Percentiles rank a stretch among this genome's conserved stretches.
Evolutionary conservation across 345 rosid species (phyloP).

Genomic region (Noccaea caerulescens): DNA sequence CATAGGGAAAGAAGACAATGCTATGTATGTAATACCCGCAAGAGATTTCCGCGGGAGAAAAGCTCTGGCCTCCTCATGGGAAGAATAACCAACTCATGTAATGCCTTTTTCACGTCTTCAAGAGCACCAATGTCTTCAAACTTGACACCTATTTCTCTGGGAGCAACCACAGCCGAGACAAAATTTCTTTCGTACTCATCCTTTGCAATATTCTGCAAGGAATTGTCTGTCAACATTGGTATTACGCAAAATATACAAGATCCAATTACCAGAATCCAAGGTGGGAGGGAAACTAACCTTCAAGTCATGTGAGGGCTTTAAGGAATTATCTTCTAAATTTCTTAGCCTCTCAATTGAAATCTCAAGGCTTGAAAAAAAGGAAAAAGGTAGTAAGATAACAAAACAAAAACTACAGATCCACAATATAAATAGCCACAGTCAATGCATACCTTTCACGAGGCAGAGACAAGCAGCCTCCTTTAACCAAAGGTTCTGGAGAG

Average conservation of each 20-base stretch:
- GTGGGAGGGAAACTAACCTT: constrained; percentile 54
- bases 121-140: constrained; percentile 96
- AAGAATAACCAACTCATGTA: constrained; percentile 96
- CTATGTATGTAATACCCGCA: constrained; percentile 62
- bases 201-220: constrained; percentile 74
- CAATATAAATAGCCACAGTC: constrained; percentile 23
- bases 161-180: constrained; percentile 87
- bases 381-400: constrained; percentile 33
- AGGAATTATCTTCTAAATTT: constrained; percentile 64
- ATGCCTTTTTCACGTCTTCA: constrained; percentile 87
- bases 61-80: constrained; percentile 98
- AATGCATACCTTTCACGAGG: constrained; percentile 74
- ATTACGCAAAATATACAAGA: constrained; percentile 25
- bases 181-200: constrained; percentile 87
- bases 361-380: constrained; percentile 69
- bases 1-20: background rate
- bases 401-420: constrained; percentile 24
- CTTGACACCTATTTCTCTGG: constrained; percentile 88
- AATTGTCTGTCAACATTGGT: constrained; percentile 36
- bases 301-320: constrained; percentile 69
- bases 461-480: constrained; percentile 69
- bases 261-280: constrained; percentile 8
- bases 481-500: constrained; percentile 63
- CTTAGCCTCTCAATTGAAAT: constrained; percentile 75
- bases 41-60: constrained; percentile 83